These are phyloP conservation scores for Paraurostyla sp. DNA, from an alignment of 73 alveolate species.

Conservation along the genomic window DNA sequence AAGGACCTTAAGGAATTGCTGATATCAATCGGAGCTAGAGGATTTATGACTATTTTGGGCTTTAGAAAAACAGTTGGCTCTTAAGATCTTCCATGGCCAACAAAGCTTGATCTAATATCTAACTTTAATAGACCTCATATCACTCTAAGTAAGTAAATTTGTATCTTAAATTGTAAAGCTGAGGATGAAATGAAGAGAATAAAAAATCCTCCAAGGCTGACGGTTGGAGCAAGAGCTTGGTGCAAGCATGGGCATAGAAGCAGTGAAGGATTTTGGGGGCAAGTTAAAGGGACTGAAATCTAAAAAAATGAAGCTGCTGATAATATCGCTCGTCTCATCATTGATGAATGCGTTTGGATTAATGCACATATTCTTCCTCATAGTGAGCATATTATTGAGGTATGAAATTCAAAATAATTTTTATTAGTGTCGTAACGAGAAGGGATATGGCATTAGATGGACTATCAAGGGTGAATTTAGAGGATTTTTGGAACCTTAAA, in stretches of 20 bases:
- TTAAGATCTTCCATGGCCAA: conserved; percentile 67
- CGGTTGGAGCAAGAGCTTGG: conserved; percentile 97
- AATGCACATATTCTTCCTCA: conserved; percentile 93
- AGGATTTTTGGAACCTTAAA: conserved; percentile 95
- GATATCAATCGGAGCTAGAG: conserved; percentile 80
- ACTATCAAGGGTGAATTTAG: conserved; percentile 83
- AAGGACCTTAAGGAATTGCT: conserved; percentile 46
- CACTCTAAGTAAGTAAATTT: conserved; percentile 64
- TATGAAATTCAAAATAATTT: neutral
- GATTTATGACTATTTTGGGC: conserved; percentile 86
- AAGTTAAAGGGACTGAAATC: conserved; percentile 87
- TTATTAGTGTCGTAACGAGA: conserved; percentile 77
- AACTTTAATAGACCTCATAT: conserved; percentile 56
- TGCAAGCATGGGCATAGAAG: conserved; percentile 91
- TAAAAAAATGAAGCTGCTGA: conserved; percentile 87
- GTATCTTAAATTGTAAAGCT: neutral
- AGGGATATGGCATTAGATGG: conserved; percentile 98
- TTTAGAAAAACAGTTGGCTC: conserved; percentile 90
- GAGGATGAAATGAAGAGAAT: conserved; percentile 73
- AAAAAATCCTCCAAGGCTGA: conserved; percentile 76
- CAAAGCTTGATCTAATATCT: neutral
- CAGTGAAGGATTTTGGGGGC: conserved; percentile 93
- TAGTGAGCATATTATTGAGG: conserved; percentile 82
- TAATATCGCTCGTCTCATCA: conserved; percentile 65
- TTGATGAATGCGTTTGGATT: conserved; percentile 88